Conservation (phyloP, 2,329 filamentous ascomycete species). For the Penicillium sp. region DNA sequence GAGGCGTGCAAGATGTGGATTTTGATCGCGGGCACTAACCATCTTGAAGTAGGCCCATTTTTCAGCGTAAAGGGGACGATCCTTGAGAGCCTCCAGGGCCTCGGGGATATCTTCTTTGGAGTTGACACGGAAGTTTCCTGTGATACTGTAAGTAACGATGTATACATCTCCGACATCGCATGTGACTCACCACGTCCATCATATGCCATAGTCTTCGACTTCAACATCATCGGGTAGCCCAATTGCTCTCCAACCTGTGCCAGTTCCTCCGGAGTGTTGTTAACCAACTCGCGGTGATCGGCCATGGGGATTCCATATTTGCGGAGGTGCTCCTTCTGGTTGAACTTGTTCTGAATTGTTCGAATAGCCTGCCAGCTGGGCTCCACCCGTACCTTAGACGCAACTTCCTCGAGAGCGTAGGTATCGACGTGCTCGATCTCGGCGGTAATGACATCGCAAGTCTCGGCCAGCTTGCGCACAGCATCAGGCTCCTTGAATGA, state of each 20-base stretch:
- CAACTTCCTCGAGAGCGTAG: slow-evolving; percentile 79
- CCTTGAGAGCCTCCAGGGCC: slow-evolving; percentile 69
- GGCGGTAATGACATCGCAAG: slow-evolving; percentile 79
- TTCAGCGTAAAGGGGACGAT: slow-evolving; percentile 77
- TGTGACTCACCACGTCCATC: slow-evolving; percentile 70
- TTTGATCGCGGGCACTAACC: slow-evolving; percentile 28
- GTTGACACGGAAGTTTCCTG: slow-evolving; percentile 66
- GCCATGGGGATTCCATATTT: slow-evolving; percentile 70
- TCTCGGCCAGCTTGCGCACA: slow-evolving; percentile 73
- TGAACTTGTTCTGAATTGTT: slow-evolving; percentile 89
- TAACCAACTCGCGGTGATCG: slow-evolving; percentile 64
- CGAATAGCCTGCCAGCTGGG: slow-evolving; percentile 84
- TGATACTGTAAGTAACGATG: slow-evolving; percentile 6
- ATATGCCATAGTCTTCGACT: slow-evolving; percentile 85
- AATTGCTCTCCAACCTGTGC: slow-evolving; percentile 62
- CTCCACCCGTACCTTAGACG: slow-evolving; percentile 66
- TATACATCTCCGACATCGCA: not conserved
- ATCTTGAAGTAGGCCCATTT: slow-evolving; percentile 82
- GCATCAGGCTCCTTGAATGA: slow-evolving; percentile 82
- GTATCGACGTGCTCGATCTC: slow-evolving; percentile 96
- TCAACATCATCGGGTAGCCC: slow-evolving; percentile 88
- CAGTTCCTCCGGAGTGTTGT: slow-evolving; percentile 61
- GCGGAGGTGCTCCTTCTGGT: slow-evolving; percentile 78
- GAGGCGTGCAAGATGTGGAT: not conserved
- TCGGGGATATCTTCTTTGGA: slow-evolving; percentile 59